phyloP scores from a whole-genome alignment of 805 yeast genomes.

The Spathaspora gorwiae region DNA sequence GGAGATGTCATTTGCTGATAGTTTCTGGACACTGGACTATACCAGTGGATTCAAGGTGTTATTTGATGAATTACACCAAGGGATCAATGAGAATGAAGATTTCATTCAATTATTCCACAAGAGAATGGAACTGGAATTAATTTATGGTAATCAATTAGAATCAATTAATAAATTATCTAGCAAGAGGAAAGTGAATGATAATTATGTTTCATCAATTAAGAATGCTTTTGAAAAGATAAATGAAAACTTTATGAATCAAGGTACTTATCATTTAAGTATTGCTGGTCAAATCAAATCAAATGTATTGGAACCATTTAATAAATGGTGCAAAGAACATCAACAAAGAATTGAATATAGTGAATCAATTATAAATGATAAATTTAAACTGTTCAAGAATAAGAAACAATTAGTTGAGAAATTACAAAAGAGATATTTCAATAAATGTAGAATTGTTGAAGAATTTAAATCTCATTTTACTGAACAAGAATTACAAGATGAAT shows the following conservation, averaged over 20 bases:
- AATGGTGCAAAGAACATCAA: conserved; percentile 73
- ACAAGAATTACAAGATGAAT: conserved; percentile 35
- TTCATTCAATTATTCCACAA: conserved; percentile 60
- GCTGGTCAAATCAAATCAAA: conserved; percentile 55
- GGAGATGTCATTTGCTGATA: conserved; percentile 59
- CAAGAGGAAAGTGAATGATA: conserved; percentile 42
- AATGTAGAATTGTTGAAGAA: conserved; percentile 71
- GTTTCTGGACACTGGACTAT: conserved; percentile 73
- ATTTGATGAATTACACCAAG: conserved; percentile 52
- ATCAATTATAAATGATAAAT: conserved; percentile 45
- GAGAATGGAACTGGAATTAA: conserved; percentile 67
- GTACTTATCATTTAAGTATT: conserved; percentile 52
- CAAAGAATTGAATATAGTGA: conserved; percentile 62
- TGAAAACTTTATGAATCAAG: conserved; percentile 53
- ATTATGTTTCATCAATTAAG: conserved; percentile 59
- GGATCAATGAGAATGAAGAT: conserved; percentile 67
- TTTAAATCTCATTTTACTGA: conserved; percentile 45
- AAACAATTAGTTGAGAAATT: conserved; percentile 47
- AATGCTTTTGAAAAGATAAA: conserved; percentile 57
- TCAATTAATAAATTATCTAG: conserved; percentile 37
- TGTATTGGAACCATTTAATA: conserved; percentile 66
- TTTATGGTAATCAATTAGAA: conserved; percentile 56
- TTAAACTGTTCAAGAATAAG: conserved; percentile 48
- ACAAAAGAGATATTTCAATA: conserved; percentile 70
- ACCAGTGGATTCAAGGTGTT: conserved; percentile 47